Conservation (phyloP, 352 stramenopile species). For the Aphanomyces cochlioides region DNA sequence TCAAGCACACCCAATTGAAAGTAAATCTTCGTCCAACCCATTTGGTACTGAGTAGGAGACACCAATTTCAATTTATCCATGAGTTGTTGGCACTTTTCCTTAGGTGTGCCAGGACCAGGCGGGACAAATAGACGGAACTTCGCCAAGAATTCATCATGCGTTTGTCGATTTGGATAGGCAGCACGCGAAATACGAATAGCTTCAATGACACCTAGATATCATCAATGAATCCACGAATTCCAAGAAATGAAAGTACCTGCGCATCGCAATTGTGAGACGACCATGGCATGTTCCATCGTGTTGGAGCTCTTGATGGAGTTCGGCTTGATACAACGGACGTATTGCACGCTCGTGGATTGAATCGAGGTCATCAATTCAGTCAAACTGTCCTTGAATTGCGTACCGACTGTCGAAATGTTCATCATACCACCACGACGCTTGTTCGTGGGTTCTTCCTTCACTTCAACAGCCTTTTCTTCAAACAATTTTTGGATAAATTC, state of each 20-base stretch:
- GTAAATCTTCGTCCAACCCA: constrained; percentile 85
- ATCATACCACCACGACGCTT: constrained; percentile 54
- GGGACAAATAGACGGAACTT: constrained; percentile 84
- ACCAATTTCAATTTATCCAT: constrained; percentile 77
- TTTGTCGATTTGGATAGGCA: constrained; percentile 97
- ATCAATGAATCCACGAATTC: background rate
- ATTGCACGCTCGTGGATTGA: constrained; percentile 94
- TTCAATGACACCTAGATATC: constrained; percentile 87
- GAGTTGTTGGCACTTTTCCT: constrained; percentile 66
- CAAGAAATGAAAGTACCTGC: constrained; percentile 56
- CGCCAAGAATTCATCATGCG: constrained; percentile 80
- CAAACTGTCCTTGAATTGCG: constrained; percentile 94
- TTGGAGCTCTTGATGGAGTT: constrained; percentile 94
- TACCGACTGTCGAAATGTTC: constrained; percentile 70
- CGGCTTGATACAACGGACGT: constrained; percentile 99
- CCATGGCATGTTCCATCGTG: constrained; percentile 89
- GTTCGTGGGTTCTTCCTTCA: constrained; percentile 40
- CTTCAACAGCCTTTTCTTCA: constrained; percentile 54
- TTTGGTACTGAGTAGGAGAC: constrained; percentile 76
- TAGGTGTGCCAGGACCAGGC: constrained; percentile 46
- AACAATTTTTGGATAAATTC: constrained; percentile 71
- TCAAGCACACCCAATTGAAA: constrained; percentile 81
- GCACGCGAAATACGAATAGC: constrained; percentile 97
- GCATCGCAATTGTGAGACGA: constrained; percentile 96
- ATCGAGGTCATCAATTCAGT: constrained; percentile 94